Evolutionary conservation across 1,284 basidiomycete species (phyloP).

Genomic region (Cutaneotrichosporon sp.): DNA sequence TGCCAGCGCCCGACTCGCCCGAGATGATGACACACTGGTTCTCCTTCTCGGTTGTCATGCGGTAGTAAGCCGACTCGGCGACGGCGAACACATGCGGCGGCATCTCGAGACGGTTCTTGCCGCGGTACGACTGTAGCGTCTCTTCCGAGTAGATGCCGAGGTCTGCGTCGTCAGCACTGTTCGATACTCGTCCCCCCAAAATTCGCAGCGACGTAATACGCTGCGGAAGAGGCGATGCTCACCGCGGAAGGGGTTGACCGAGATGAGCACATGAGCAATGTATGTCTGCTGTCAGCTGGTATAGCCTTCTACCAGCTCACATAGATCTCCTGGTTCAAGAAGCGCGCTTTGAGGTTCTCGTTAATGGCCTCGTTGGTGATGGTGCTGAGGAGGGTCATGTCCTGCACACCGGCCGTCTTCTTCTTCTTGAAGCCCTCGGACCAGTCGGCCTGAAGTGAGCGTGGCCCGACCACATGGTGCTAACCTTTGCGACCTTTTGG

Average conservation of each 20-base stretch:
- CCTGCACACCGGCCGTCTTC: constrained; percentile 93
- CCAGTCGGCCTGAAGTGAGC: constrained; percentile 77
- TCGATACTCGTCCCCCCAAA: neutral
- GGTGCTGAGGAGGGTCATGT: constrained; percentile 96
- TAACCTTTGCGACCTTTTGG: constrained; percentile 27
- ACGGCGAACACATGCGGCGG: constrained; percentile 98
- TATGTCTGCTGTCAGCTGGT: constrained; percentile 64
- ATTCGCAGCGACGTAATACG: neutral
- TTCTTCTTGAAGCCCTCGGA: constrained; percentile 98
- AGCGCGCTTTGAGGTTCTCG: constrained; percentile 95
- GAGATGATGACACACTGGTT: constrained; percentile 99
- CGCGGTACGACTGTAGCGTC: constrained; percentile 79
- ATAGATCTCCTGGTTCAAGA: constrained; percentile 95
- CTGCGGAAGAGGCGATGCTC: constrained; percentile 31
- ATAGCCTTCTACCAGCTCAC: constrained; percentile 40
- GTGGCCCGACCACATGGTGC: neutral
- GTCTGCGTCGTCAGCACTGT: constrained; percentile 57
- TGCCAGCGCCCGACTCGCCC: constrained; percentile 95
- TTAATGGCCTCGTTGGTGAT: constrained; percentile 99
- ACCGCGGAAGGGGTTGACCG: constrained; percentile 98
- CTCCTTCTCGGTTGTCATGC: constrained; percentile 99
- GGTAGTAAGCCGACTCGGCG: constrained; percentile 96
- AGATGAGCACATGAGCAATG: constrained; percentile 95
- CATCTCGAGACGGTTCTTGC: constrained; percentile 97
- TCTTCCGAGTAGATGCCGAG: constrained; percentile 96